Evolutionary conservation across 805 yeast species (phyloP).

Genomic region (Cyberlindnera veronae): DNA sequence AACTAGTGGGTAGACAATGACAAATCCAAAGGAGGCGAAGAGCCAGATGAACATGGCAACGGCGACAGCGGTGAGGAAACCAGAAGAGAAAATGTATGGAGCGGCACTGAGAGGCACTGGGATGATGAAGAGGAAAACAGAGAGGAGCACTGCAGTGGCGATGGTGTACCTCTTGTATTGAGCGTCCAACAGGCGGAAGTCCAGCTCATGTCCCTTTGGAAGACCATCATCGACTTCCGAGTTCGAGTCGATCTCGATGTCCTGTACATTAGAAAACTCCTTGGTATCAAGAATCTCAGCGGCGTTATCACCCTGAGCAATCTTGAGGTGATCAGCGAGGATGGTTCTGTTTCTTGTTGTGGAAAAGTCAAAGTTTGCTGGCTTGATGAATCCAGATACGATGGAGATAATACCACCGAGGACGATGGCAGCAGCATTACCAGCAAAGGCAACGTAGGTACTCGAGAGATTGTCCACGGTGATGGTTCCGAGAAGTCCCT

Average conservation of each 20-base stretch:
- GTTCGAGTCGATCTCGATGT: neutral
- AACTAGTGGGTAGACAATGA: conserved; percentile 30
- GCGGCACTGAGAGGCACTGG: conserved; percentile 35
- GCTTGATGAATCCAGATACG: conserved; percentile 32
- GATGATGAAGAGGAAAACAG: conserved; percentile 30
- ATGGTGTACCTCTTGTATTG: conserved; percentile 32
- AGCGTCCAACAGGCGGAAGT: conserved; percentile 26
- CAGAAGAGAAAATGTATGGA: conserved; percentile 32
- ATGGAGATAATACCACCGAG: conserved; percentile 36
- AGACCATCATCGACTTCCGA: conserved; percentile 19
- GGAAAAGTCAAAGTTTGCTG: conserved; percentile 37
- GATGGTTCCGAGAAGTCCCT: conserved; percentile 34
- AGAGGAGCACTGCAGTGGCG: conserved; percentile 23
- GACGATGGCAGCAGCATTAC: conserved; percentile 30
- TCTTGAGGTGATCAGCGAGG: conserved; percentile 17
- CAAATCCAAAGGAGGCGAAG: conserved; percentile 31
- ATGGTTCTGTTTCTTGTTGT: conserved; percentile 35
- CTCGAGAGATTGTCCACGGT: conserved; percentile 32
- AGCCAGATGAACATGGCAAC: conserved; percentile 34
- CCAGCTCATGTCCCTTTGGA: conserved; percentile 27
- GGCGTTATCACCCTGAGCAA: conserved; percentile 1
- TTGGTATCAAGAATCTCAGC: neutral
- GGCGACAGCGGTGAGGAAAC: conserved; percentile 32
- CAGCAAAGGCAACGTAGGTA: conserved; percentile 41
- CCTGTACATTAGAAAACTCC: neutral